Percentiles rank a stretch among this genome's conserved stretches.
Evolutionary conservation across 352 stramenopile species (phyloP).

Genomic region (Pythium brassicae): DNA sequence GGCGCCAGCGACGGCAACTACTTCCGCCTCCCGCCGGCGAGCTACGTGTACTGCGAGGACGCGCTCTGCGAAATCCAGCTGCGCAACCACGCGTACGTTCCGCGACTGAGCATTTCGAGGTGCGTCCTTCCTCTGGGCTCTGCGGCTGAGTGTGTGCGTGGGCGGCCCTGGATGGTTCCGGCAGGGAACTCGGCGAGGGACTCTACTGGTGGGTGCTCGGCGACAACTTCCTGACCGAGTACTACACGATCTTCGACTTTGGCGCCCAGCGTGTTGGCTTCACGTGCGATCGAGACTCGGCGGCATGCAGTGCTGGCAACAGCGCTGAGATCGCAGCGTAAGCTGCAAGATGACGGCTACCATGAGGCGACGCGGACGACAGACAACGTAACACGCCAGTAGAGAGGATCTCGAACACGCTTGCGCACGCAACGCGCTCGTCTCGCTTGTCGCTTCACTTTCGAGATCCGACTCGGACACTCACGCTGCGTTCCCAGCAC

Average conservation of each 20-base stretch:
- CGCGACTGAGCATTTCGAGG: too few relatives aligned
- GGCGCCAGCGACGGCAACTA: constrained; percentile 17
- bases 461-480: too few relatives aligned
- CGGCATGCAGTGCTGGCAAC: constrained; percentile 4
- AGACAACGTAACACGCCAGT: neutral
- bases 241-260: constrained; percentile 67
- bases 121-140: neutral
- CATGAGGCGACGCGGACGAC: neutral
- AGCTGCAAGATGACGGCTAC: neutral
- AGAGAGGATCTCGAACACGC: too few relatives aligned
- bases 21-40: constrained; percentile 34
- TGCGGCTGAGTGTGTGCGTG: neutral
- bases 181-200: constrained; percentile 31
- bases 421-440: too few relatives aligned
- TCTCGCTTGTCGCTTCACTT: too few relatives aligned
- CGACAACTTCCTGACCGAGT: constrained; percentile 50
- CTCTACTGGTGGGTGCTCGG: constrained; percentile 61
- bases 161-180: neutral
- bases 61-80: constrained; percentile 39
- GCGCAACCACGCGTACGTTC: constrained; percentile 32
- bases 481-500: too few relatives aligned
- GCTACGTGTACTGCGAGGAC: constrained; percentile 36
- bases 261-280: constrained; percentile 39
- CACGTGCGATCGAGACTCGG: constrained; percentile 26
- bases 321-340: neutral